Conservation (phyloP, 2,329 filamentous ascomycete genomes). For the Scedosporium apiospermum region DNA sequence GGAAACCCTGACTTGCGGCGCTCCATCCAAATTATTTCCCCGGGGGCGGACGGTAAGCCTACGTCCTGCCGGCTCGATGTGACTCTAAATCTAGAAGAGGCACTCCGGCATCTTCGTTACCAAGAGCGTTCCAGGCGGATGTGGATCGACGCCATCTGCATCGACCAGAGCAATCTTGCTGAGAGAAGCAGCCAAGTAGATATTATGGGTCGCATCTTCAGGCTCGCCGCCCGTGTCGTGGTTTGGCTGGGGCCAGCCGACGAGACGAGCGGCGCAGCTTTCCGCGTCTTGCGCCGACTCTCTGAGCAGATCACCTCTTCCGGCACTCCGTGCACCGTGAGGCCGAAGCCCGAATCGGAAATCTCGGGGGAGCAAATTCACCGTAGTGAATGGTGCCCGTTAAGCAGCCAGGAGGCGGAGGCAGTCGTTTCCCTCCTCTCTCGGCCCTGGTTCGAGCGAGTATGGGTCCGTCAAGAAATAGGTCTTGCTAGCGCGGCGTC, state of each 20-base stretch:
- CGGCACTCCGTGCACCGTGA: neutral
- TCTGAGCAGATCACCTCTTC: neutral
- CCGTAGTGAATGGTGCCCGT: neutral
- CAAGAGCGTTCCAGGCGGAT: neutral
- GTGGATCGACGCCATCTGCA: neutral
- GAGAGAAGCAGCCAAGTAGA: neutral
- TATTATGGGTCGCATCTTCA: constrained; percentile 10
- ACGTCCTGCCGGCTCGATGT: neutral
- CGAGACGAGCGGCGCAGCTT: constrained; percentile 5
- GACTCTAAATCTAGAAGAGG: neutral
- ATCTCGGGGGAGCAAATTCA: neutral
- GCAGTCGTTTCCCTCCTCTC: neutral
- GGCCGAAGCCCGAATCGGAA: neutral
- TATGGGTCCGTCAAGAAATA: neutral
- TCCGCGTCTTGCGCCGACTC: neutral
- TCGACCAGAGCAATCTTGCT: neutral
- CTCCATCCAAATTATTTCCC: neutral
- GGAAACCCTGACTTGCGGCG: neutral
- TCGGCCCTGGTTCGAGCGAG: neutral
- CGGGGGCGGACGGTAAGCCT: neutral
- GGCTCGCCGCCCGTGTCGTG: constrained; percentile 8
- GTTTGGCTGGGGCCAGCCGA: constrained; percentile 12
- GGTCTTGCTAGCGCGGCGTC: neutral
- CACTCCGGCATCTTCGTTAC: neutral
- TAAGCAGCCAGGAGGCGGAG: neutral